Base-by-base conservation (phyloP, 2,329 filamentous ascomycete species). In the Xylariaceae sp. region DNA sequence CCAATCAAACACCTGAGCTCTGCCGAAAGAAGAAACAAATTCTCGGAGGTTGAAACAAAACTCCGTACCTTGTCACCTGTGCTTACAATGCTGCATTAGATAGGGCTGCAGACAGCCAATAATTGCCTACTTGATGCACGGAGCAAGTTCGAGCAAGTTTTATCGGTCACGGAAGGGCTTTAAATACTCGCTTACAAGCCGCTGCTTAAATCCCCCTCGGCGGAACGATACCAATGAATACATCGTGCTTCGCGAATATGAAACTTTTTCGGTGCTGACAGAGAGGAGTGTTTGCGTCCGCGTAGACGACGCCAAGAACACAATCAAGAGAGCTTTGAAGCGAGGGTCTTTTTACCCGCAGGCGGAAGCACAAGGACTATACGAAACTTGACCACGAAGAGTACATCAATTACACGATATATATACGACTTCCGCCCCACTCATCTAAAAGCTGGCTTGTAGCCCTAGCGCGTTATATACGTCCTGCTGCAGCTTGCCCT, bases 401-500 rank as follows among this genome's bases (percentile, higher is more conserved):
- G 2, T 18, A 30, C 35, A 24, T 53, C 10, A n/a, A 11, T n/a
- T 46, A 30, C 13, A 32, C n/a, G 20, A 42, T 13, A 41, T 32
- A 10, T 37, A 32, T 9, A 36, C 9, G 20, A 11, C 2, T 27
- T 18, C 16, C 18, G 27, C 20, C 20, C 32, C 18, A 10, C n/a
- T 9, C 9, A 26, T 13, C 50, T 4, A 57, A 35, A 50, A 57
- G 50, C 50, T 57, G 6, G 50, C 50, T n/a, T 54, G 42, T 30
- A 57, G 21, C 36, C 55, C 55, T 36, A 55, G 21, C 18, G 55
- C 51, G 7, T 45, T 53, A 24, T 58, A 52, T 36, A 60, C 46
- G 16, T 60, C 57, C 33, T 52, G 43, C 24, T 60, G 57, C 18
- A 60, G 13, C 44, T 55, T 58, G 6, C 57, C 55, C 45, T 58